Evolutionary conservation across 345 rosid species (phyloP), one percentile per base, ranked within the genome.

Genomic region (Atalantia buxifolia): DNA sequence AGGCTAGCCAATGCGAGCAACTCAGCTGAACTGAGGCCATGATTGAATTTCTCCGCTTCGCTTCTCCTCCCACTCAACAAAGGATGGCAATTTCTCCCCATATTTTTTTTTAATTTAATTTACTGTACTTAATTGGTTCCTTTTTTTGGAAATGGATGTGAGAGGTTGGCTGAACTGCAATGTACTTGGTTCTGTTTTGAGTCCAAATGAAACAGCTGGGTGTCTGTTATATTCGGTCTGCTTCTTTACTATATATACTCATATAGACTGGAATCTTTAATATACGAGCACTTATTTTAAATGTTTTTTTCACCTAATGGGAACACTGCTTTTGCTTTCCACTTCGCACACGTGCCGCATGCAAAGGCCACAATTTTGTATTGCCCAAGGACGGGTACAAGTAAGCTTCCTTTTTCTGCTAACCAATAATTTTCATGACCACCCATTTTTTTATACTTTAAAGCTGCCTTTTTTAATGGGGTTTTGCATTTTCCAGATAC

Each of bases 21-120:
- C 86, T 94, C 97, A 4, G 61, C 76, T 30, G 85, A 79, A 56
- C 88, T 81, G 69, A 93, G 66, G 30, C 86, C 87, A 22, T 84
- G 89, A 9, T 13, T 65, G 85, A 81, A 72, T 69, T 76, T 84
- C 22, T 53, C 62, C 12, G n/a, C n/a, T n/a, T 61, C 50, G 71
- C 36, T 36, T 16, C 42, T 81, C 50, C 60, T 60, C 35, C 90
- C 87, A 22, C 62, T 81, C 84, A 86, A 71, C 84, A 85, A 38
- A 10, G 85, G 81, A 66, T 90, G 86, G 38, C 81, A 71, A 40
- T 81, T 77, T 60, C 40, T 76, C 35, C 73, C 72, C 82, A 84
- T 75, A 48, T 22, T 14, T 21, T 18, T 21, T 53, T 19, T 1
- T 1, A 50, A 1, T 18, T 53, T 53, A 14, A 19, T 53, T 53